phyloP scores from a whole-genome alignment of 768 basidiomycete genomes.

The Cytidiella melzeri region DNA sequence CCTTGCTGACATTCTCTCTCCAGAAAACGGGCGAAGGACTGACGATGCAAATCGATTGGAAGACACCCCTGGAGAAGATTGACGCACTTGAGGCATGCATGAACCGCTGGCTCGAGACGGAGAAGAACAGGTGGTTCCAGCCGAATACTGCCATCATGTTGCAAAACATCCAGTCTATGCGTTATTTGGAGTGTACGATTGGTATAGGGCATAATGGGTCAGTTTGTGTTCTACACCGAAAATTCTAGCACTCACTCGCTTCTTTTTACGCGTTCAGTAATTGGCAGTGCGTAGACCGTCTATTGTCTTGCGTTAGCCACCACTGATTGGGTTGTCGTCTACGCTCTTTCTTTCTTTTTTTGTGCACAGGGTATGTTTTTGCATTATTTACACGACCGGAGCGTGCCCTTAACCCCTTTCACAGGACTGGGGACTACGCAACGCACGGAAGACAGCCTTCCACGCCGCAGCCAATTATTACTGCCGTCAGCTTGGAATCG shows the following conservation, averaged over 20 bases:
- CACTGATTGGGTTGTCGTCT: no score
- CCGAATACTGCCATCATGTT: slow-evolving; percentile 58
- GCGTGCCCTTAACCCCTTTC: no score
- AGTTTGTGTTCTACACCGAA: slow-evolving; percentile 14
- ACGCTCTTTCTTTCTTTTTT: no score
- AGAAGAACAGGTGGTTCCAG: slow-evolving; percentile 76
- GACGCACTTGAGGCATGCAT: slow-evolving; percentile 61
- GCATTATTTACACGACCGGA: no score
- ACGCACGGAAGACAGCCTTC: slow-evolving; percentile 66
- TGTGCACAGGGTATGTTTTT: background rate
- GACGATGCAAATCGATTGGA: slow-evolving; percentile 71
- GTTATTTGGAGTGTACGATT: slow-evolving; percentile 63
- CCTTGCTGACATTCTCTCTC: background rate
- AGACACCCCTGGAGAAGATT: slow-evolving; percentile 64
- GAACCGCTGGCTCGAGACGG: slow-evolving; percentile 72
- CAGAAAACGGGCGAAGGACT: slow-evolving; percentile 65
- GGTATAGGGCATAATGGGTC: slow-evolving; percentile 50
- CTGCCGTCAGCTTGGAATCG: slow-evolving; percentile 63
- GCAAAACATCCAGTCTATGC: slow-evolving; percentile 60
- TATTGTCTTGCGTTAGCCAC: no score
- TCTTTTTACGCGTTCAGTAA: no score
- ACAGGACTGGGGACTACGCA: slow-evolving; percentile 58
- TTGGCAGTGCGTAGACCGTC: no score
- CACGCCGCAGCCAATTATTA: slow-evolving; percentile 73
- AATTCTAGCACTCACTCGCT: background rate